phyloP scores from a whole-genome alignment of 352 stramenopile species.

The Globisporangium solare region DNA sequence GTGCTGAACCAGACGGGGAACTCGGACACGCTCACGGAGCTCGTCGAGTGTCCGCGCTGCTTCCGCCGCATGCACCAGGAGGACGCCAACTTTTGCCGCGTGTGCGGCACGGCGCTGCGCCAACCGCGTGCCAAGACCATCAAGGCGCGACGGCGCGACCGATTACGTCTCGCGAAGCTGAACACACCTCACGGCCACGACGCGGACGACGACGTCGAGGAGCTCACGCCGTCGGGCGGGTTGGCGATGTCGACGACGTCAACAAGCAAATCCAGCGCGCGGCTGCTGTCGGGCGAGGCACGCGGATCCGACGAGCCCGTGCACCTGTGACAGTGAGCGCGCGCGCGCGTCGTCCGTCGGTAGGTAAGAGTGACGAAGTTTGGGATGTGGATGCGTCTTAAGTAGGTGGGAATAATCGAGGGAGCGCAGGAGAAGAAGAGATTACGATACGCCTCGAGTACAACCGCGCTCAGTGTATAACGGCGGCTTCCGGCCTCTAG shows the following conservation, averaged over 20 bases:
- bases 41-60: slow-evolving; percentile 59
- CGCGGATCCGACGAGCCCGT: slow-evolving; percentile 12
- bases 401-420: too few species aligned
- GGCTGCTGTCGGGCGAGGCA: slow-evolving; percentile 28
- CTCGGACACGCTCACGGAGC: slow-evolving; percentile 49
- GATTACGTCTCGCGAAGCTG: slow-evolving; percentile 56
- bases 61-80: slow-evolving; percentile 76
- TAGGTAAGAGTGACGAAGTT: background rate
- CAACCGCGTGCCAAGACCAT: slow-evolving; percentile 53
- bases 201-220: slow-evolving; percentile 22
- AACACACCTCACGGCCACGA: slow-evolving; percentile 22
- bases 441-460: too few species aligned
- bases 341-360: too few species aligned
- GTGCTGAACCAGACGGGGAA: slow-evolving; percentile 57
- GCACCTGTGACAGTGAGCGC: slow-evolving; percentile 18
- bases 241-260: slow-evolving; percentile 39
- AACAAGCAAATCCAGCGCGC: slow-evolving; percentile 50
- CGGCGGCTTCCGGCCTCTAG: too few species aligned
- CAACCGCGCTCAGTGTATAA: too few species aligned
- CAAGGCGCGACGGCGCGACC: slow-evolving; percentile 46
- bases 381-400: background rate
- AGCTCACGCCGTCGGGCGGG: slow-evolving; percentile 12
- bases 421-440: too few species aligned
- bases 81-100: slow-evolving; percentile 73
- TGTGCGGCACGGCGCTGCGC: slow-evolving; percentile 55